phyloP scores from a whole-genome alignment of 371 early-diverging fungal species.

The Actinomortierella ambigua region DNA sequence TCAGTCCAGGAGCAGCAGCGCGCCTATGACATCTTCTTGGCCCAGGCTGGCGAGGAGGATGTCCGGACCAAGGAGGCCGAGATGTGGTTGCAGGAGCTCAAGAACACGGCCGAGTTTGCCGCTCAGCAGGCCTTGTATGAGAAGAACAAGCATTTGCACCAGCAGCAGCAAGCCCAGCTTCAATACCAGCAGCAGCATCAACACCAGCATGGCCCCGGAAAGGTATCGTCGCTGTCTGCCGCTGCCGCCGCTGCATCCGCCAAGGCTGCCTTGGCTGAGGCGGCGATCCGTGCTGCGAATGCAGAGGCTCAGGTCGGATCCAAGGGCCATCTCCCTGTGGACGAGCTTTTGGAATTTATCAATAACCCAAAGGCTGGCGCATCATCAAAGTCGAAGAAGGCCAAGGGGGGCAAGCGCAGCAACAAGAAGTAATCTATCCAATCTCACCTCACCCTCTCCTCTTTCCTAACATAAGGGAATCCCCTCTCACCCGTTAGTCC shows the following conservation, averaged over 20 bases:
- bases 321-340: slow-evolving; percentile 39
- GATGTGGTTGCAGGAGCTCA: slow-evolving; percentile 73
- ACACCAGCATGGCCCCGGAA: slow-evolving; percentile 13
- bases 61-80: slow-evolving; percentile 76
- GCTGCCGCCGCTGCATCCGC: slow-evolving; percentile 28
- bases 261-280: slow-evolving; percentile 34
- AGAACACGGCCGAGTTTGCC: slow-evolving; percentile 33
- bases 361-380: slow-evolving; percentile 23
- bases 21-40: slow-evolving; percentile 73
- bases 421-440: slow-evolving; percentile 37
- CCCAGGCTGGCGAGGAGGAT: slow-evolving; percentile 75
- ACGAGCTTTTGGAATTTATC: slow-evolving; percentile 40
- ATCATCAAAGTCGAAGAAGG: slow-evolving; percentile 19
- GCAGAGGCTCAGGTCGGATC: slow-evolving; percentile 42
- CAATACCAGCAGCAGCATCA: too few species aligned
- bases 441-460: not conserved
- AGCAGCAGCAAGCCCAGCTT: too few species aligned
- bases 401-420: slow-evolving; percentile 25
- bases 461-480: not conserved
- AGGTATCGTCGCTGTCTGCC: slow-evolving; percentile 21
- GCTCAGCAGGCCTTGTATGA: slow-evolving; percentile 32
- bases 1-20: slow-evolving; percentile 76
- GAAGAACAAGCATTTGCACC: slow-evolving; percentile 21
- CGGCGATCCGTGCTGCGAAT: slow-evolving; percentile 37
- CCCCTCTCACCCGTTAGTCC: not conserved